Conservation (phyloP, 192 early-diverging fungal species). For the Jimgerdemannia lactiflua region DNA sequence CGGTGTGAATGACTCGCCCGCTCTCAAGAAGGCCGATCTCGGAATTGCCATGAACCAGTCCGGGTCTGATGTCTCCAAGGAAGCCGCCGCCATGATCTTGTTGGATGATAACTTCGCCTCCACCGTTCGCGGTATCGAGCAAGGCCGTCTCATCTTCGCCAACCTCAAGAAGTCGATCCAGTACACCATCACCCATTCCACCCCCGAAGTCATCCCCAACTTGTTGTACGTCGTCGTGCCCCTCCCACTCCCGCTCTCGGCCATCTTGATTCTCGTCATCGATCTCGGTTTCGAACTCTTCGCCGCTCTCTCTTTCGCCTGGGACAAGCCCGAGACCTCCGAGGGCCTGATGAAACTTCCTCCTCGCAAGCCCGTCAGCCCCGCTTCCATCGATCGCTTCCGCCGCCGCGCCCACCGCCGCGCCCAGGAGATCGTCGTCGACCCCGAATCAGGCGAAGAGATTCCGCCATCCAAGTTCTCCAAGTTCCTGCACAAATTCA, state of each 20-base stretch:
- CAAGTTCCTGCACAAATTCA: constrained; percentile 25
- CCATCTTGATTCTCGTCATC: constrained; percentile 86
- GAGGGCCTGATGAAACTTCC: constrained; percentile 82
- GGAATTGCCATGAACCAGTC: constrained; percentile 97
- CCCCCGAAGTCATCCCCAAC: constrained; percentile 86
- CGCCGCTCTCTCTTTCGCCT: constrained; percentile 85
- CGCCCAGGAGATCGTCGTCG: constrained; percentile 33
- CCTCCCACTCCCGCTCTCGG: constrained; percentile 74
- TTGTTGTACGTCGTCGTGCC: constrained; percentile 86
- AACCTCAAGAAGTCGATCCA: constrained; percentile 96
- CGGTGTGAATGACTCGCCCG: constrained; percentile 91
- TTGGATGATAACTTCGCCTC: constrained; percentile 99
- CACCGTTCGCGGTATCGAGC: constrained; percentile 87
- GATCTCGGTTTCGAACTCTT: constrained; percentile 96
- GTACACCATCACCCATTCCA: constrained; percentile 91
- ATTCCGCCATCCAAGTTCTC: constrained; percentile 24
- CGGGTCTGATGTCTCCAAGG: constrained; percentile 96
- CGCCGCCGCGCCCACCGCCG: constrained; percentile 51
- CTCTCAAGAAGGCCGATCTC: constrained; percentile 94
- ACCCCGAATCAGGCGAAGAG: constrained; percentile 49
- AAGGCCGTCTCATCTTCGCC: constrained; percentile 93
- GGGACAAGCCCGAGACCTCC: constrained; percentile 81
- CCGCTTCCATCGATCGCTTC: constrained; percentile 67
- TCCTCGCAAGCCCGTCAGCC: constrained; percentile 88
- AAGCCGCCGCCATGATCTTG: constrained; percentile 96